Conservation (phyloP, 495 filamentous ascomycete genomes). For the Lindgomyces ingoldianus region DNA sequence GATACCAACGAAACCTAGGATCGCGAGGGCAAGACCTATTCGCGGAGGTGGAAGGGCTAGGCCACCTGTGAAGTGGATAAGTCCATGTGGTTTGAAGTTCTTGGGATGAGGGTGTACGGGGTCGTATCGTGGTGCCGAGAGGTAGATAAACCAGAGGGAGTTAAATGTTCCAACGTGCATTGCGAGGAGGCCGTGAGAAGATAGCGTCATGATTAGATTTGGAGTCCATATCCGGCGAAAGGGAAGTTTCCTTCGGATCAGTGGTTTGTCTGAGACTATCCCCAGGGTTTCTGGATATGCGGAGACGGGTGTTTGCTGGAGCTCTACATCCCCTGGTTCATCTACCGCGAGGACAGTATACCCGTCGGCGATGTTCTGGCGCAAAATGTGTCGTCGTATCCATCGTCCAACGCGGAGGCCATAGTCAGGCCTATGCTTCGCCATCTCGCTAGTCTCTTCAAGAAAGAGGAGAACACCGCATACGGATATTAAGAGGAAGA, state of each 20-base stretch:
- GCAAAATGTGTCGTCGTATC: conserved; percentile 26
- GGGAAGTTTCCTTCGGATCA: conserved; percentile 52
- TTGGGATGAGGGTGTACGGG: conserved; percentile 46
- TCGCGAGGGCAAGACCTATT: conserved; percentile 68
- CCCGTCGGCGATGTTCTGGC: conserved; percentile 8
- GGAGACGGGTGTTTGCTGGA: conserved; percentile 31
- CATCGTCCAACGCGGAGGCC: conserved; percentile 32
- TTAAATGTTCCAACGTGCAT: conserved; percentile 76
- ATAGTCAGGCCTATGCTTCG: conserved; percentile 24
- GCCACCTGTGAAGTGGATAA: conserved; percentile 71
- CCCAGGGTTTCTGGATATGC: conserved; percentile 38
- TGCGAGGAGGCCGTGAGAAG: conserved; percentile 67
- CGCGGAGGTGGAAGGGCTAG: conserved; percentile 66
- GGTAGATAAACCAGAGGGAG: conserved; percentile 69
- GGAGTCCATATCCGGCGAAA: conserved; percentile 66
- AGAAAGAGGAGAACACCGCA: conserved; percentile 62
- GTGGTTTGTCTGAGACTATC: conserved; percentile 23
- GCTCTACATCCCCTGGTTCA: conserved; percentile 22
- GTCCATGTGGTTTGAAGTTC: conserved; percentile 45
- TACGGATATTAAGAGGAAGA: conserved; percentile 61
- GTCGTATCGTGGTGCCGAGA: conserved; percentile 61
- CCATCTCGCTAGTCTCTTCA: conserved; percentile 61
- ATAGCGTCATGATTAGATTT: conserved; percentile 62
- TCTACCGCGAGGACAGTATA: conserved; percentile 23
- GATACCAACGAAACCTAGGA: conserved; percentile 71